Percentiles rank a stretch among this genome's conserved stretches.
These are phyloP conservation scores for Ogataea trehaloabstinens DNA, from an alignment of 805 yeast species.

Conservation along the genomic window DNA sequence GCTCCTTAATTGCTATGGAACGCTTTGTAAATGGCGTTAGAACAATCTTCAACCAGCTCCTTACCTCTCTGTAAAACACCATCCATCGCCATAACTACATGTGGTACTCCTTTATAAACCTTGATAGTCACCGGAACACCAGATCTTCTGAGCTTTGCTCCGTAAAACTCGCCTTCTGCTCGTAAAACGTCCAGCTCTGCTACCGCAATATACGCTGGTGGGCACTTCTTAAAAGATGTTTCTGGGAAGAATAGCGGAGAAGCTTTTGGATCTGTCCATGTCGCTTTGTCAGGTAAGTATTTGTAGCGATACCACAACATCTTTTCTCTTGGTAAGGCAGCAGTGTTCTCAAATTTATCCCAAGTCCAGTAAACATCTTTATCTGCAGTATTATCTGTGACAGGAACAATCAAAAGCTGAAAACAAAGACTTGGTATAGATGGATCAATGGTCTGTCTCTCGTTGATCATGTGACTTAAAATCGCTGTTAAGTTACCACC, in stretches of 20 bases:
- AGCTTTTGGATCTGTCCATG: slow-evolving; percentile 33
- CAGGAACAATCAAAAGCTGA: slow-evolving; percentile 44
- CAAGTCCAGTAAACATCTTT: slow-evolving; percentile 36
- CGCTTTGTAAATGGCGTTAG: slow-evolving; percentile 30
- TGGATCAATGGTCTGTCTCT: neutral
- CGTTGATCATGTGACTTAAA: slow-evolving; percentile 22
- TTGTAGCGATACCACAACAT: slow-evolving; percentile 44
- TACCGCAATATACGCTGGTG: slow-evolving; percentile 41
- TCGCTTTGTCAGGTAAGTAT: slow-evolving; percentile 42
- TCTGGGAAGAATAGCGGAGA: slow-evolving; percentile 42
- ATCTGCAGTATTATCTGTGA: slow-evolving; percentile 41
- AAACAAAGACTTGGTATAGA: slow-evolving; percentile 30
- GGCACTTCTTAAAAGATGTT: slow-evolving; percentile 36
- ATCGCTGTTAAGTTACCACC: slow-evolving; percentile 37
- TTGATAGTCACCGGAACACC: slow-evolving; percentile 36
- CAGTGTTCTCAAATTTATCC: slow-evolving; percentile 37
- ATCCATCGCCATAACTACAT: slow-evolving; percentile 49
- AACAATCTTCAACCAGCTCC: slow-evolving; percentile 32
- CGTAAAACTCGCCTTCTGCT: slow-evolving; percentile 43
- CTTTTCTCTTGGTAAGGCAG: slow-evolving; percentile 43
- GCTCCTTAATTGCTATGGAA: no score
- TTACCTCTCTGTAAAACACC: slow-evolving; percentile 35
- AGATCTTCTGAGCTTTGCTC: slow-evolving; percentile 34
- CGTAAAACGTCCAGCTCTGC: slow-evolving; percentile 45
- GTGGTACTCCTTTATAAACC: slow-evolving; percentile 44